Conservation (phyloP, 139 green algal species). For the Marvania coccoides region DNA sequence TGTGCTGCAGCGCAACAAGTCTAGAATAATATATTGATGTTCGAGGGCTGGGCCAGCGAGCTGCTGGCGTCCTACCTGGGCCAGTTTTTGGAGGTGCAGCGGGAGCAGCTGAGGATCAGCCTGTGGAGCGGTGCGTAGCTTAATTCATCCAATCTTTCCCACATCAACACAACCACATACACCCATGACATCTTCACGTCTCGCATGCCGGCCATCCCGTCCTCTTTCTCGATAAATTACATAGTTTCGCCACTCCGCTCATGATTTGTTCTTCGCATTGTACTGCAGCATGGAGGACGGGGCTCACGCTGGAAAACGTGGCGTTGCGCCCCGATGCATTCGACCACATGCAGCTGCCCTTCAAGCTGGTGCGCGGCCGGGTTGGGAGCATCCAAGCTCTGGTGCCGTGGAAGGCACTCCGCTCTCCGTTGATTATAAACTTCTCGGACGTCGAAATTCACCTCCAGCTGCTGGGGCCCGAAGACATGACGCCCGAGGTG, state of each 20-base stretch:
- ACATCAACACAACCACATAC: too few species aligned
- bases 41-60: constrained; percentile 40
- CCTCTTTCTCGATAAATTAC: too few species aligned
- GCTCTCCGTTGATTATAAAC: constrained; percentile 28
- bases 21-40: constrained; percentile 23
- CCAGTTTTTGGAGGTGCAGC: constrained; percentile 46
- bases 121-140: constrained; percentile 41
- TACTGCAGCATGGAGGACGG: constrained; percentile 41
- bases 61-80: constrained; percentile 39
- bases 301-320: constrained; percentile 42
- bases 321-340: constrained; percentile 39
- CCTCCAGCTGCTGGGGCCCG: constrained; percentile 7
- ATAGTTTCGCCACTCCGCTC: neutral
- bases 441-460: constrained; percentile 22
- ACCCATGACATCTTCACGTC: too few species aligned
- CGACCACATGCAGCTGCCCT: constrained; percentile 41
- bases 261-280: neutral
- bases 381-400: constrained; percentile 34
- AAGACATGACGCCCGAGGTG: constrained; percentile 22
- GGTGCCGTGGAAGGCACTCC: constrained; percentile 34
- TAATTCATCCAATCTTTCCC: too few species aligned
- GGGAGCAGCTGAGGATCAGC: constrained; percentile 40
- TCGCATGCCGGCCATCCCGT: too few species aligned
- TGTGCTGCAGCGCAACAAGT: too few species aligned
- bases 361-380: constrained; percentile 24